These are phyloP conservation scores for Neoconidiobolus thromboides DNA, from an alignment of 371 early-diverging fungal species.

Conservation along the genomic window DNA sequence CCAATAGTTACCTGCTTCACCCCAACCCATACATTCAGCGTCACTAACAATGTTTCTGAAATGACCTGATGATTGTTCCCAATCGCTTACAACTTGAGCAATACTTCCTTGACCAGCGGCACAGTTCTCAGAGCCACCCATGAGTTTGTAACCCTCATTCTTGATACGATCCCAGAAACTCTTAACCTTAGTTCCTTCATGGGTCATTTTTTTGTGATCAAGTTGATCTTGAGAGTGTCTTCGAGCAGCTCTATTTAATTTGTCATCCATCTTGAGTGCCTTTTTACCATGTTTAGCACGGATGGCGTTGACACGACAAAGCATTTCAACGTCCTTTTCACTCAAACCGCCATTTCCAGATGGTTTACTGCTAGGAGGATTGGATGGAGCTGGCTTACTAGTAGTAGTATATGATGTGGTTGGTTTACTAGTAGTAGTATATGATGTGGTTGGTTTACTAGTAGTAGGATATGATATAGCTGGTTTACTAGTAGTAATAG, in stretches of 20 bases:
- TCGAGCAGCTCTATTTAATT: neutral
- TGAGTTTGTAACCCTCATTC: neutral
- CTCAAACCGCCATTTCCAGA: too few species aligned
- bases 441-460: too few species aligned
- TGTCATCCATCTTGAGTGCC: neutral
- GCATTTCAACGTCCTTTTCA: neutral
- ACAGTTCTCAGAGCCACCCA: neutral
- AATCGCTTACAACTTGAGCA: neutral
- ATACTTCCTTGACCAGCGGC: neutral
- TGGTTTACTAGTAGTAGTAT: too few species aligned
- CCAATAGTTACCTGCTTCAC: neutral
- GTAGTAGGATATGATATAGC: too few species aligned
- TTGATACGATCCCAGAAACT: neutral
- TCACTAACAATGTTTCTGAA: conserved; percentile 7
- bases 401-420: too few species aligned
- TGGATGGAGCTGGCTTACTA: too few species aligned
- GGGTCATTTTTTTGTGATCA: neutral
- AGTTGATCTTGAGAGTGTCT: neutral
- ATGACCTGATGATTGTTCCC: conserved; percentile 11
- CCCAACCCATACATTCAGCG: neutral
- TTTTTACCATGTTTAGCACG: neutral
- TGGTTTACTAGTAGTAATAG: too few species aligned
- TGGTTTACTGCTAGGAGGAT: too few species aligned
- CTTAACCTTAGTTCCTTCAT: neutral
- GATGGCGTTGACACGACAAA: neutral